Base-by-base conservation (phyloP, 176 grass and related monocot species). In the Canna indica region DNA sequence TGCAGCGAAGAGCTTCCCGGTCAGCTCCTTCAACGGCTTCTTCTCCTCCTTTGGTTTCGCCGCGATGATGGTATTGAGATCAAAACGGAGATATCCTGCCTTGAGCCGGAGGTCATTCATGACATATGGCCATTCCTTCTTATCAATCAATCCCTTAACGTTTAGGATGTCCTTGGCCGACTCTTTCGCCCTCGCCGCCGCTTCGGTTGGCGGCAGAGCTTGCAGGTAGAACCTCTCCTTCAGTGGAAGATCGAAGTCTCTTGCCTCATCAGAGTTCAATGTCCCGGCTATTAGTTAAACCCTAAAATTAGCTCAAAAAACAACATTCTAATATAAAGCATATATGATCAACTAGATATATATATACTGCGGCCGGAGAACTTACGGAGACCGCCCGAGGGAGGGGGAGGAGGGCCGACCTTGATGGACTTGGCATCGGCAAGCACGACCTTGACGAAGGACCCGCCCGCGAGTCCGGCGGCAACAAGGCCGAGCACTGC, bases 21-120 rank as follows among this genome's bases (percentile, higher is more conserved):
- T 74, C 69, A 99, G 90, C 2, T 81, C 90, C 77, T 88, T 88
- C 58, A 99, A 80, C 30, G 36, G 31, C 76, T 94, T 84, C 90
- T 99, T 99, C 80, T 99, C 95, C 35, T 94, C 95, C 82, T 85
- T 93, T 52, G 95, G 58, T 71, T 88, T 99, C 33, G 95, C 84
- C 12, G 78, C n/a, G 72, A 99, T 90, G 80, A 99, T 26, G 65
- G 84, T 94, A 5, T 94, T 99, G 73, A 99, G 89, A 65, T 94
- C 95, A 32, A 82, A 99, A 53, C 95, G 95, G 27, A 99, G 82
- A 80, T 86, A 88, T 3, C 47, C 62, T 17, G 84, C 86, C 75
- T 38, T 82, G 68, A 99, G 82, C n/a, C 95, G 90, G 64, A 99
- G 95, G 76, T 99, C 90, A 52, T 94, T 85, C 82, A 64, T 53